These are phyloP conservation scores for Fusarium continuum DNA, from an alignment of 2,329 filamentous ascomycete genomes.

Conservation along the genomic window DNA sequence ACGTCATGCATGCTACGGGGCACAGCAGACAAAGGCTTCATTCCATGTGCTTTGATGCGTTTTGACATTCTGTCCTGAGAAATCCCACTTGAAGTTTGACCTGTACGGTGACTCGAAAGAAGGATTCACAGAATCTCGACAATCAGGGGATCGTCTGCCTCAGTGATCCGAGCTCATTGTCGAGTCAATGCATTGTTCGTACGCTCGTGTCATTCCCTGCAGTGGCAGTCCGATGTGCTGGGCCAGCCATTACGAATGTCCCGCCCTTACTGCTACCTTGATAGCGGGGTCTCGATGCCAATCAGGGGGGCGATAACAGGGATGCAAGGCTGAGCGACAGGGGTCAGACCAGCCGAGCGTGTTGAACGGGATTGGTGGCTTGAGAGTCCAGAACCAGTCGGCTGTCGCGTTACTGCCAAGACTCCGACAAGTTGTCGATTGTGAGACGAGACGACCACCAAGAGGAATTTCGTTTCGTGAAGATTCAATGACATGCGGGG, in stretches of 20 bases:
- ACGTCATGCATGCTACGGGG: slow-evolving; percentile 31
- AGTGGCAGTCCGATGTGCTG: slow-evolving; percentile 19
- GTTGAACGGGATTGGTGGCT: slow-evolving; percentile 38
- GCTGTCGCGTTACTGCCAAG: slow-evolving; percentile 36
- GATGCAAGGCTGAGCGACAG: slow-evolving; percentile 32
- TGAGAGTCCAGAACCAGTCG: slow-evolving; percentile 37
- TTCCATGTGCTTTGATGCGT: not conserved
- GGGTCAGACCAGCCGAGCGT: slow-evolving; percentile 32
- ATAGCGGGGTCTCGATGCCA: slow-evolving; percentile 36
- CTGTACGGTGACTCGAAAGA: not conserved
- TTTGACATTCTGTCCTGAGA: not conserved
- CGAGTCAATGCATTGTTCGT: slow-evolving; percentile 33
- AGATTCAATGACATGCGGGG: not conserved
- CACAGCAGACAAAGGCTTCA: not conserved
- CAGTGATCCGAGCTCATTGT: slow-evolving; percentile 18
- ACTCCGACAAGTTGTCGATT: slow-evolving; percentile 24
- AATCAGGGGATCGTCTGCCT: slow-evolving; percentile 11
- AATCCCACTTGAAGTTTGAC: not conserved
- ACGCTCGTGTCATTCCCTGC: slow-evolving; percentile 17
- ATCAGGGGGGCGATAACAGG: slow-evolving; percentile 39
- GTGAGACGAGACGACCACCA: slow-evolving; percentile 33
- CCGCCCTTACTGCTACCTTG: slow-evolving; percentile 13
- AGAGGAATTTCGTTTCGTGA: slow-evolving; percentile 12
- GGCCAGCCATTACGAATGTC: slow-evolving; percentile 27
- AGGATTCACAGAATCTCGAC: not conserved